Conservation (phyloP, 2,329 filamentous ascomycete species). For the Xylaria sp. region DNA sequence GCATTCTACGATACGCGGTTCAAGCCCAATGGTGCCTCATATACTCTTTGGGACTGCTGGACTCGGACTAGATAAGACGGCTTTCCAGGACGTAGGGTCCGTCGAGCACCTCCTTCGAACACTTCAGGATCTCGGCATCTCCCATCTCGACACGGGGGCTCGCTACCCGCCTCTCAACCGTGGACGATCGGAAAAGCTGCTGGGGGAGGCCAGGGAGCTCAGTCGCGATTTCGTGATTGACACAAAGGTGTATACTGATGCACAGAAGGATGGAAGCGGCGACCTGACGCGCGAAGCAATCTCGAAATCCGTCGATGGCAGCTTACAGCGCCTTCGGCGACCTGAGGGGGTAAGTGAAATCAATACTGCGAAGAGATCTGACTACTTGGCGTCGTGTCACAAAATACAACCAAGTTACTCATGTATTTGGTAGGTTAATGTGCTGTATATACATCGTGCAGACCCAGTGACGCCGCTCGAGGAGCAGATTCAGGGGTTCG, state of each 20-base stretch:
- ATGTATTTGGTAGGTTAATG: conserved; percentile 46
- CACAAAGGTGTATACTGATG: conserved; percentile 52
- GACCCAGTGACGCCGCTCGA: conserved; percentile 51
- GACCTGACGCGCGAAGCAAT: conserved; percentile 46
- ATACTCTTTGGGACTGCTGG: conserved; percentile 47
- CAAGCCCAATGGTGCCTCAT: conserved; percentile 42
- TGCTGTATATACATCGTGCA: conserved; percentile 53
- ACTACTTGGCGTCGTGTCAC: not conserved
- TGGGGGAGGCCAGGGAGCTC: conserved; percentile 46
- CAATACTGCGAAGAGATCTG: not conserved
- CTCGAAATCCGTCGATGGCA: conserved; percentile 44
- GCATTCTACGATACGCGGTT: no score
- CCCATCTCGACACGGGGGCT: conserved; percentile 45
- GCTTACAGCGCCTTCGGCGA: conserved; percentile 45
- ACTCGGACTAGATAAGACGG: conserved; percentile 46
- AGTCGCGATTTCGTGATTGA: conserved; percentile 48
- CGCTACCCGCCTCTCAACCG: conserved; percentile 51
- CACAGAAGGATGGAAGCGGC: conserved; percentile 47
- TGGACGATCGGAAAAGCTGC: conserved; percentile 49
- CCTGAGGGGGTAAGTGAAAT: conserved; percentile 28
- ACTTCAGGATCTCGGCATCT: conserved; percentile 33
- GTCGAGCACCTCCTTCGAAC: conserved; percentile 16
- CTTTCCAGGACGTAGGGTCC: conserved; percentile 42
- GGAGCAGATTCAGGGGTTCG: conserved; percentile 51
- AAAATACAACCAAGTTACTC: no score